Percentiles rank a stretch among this genome's conserved stretches.
Evolutionary conservation across 228 moss, liverwort and hornwort species (phyloP).

Genomic region (Sphagnum magellanicum): DNA sequence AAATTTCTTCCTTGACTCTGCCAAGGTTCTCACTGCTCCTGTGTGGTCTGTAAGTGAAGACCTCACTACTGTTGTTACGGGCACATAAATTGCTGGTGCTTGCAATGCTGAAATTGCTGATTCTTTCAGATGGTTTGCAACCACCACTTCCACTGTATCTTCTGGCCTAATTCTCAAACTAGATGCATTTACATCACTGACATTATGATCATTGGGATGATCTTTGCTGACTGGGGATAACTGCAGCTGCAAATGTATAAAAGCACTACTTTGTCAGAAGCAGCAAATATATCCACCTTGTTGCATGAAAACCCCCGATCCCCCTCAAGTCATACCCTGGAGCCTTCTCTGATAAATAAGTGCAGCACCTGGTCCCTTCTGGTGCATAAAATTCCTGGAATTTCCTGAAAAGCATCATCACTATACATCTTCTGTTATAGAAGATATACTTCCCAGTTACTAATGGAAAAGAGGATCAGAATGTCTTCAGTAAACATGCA

Average conservation of each 20-base stretch:
- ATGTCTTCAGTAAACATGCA: not conserved
- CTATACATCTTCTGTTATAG: too few species aligned
- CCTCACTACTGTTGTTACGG: conserved; percentile 16
- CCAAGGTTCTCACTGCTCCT: conserved; percentile 23
- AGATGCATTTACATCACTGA: too few species aligned
- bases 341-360: too few species aligned
- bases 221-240: not conserved
- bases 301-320: too few species aligned
- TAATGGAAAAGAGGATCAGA: too few species aligned
- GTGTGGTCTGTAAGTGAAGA: conserved; percentile 17
- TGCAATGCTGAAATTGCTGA: conserved; percentile 26
- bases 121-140: conserved; percentile 10
- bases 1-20: conserved; percentile 8
- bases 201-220: not conserved
- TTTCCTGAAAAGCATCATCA: too few species aligned
- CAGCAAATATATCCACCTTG: too few species aligned
- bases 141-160: not conserved
- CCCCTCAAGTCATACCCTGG: too few species aligned
- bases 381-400: too few species aligned
- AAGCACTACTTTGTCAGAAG: too few species aligned
- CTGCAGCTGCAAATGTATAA: not conserved
- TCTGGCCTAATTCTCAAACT: not conserved
- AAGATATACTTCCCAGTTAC: too few species aligned
- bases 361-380: too few species aligned
- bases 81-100: conserved; percentile 23